These are phyloP conservation scores for Nemania abortiva DNA, from an alignment of 2,329 filamentous ascomycete species.

Conservation along the genomic window DNA sequence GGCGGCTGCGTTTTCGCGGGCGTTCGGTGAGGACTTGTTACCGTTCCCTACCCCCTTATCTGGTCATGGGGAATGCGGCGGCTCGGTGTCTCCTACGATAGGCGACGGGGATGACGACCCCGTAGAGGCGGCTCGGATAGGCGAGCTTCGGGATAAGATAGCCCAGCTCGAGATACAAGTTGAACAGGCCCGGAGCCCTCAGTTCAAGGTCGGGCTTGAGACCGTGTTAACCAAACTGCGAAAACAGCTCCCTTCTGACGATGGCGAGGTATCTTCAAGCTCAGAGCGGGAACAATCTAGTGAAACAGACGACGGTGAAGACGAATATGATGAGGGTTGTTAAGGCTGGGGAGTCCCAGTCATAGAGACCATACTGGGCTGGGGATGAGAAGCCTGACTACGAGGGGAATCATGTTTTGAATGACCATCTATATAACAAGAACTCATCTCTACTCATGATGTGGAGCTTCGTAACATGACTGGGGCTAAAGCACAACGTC, in stretches of 20 bases:
- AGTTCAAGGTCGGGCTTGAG: constrained; percentile 47
- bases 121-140: constrained; percentile 25
- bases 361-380: not conserved
- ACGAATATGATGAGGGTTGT: not conserved
- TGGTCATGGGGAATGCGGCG: constrained; percentile 26
- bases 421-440: not conserved
- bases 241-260: constrained; percentile 41
- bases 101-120: constrained; percentile 40
- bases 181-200: constrained; percentile 44
- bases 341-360: not conserved
- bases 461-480: constrained; percentile 3
- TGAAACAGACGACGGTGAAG: not conserved
- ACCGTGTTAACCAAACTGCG: constrained; percentile 46
- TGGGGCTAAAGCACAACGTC: not conserved
- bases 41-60: constrained; percentile 46
- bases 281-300: not conserved
- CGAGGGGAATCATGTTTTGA: not conserved
- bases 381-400: not conserved
- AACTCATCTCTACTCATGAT: constrained; percentile 4
- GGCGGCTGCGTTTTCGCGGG: constrained; percentile 63
- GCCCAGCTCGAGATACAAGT: constrained; percentile 46
- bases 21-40: constrained; percentile 58
- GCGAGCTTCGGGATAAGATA: constrained; percentile 50
- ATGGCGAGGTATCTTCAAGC: constrained; percentile 9
- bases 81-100: constrained; percentile 19